phyloP scores from a whole-genome alignment of 495 filamentous ascomycete genomes.

The Trichoderma reesei region DNA sequence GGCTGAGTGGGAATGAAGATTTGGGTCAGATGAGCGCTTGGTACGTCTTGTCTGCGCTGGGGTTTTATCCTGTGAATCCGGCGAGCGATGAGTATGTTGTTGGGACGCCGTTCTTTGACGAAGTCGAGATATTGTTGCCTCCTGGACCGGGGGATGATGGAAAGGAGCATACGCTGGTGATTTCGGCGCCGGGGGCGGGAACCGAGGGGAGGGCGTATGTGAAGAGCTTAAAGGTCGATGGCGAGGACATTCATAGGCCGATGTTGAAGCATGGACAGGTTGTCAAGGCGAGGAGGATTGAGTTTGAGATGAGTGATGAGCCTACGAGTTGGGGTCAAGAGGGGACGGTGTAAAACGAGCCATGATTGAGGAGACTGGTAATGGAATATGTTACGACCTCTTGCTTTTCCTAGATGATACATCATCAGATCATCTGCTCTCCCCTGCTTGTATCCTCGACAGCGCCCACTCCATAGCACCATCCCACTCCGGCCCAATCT shows the following conservation, averaged over 20 bases:
- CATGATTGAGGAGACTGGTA: too few species aligned
- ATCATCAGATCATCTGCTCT: not conserved
- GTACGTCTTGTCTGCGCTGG: conserved; percentile 25
- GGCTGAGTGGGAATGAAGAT: conserved; percentile 24
- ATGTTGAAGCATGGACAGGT: conserved; percentile 20
- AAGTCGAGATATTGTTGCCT: conserved; percentile 16
- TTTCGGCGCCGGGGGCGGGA: conserved; percentile 13
- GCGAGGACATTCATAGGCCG: conserved; percentile 15
- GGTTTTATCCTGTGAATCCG: conserved; percentile 22
- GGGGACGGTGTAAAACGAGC: conserved; percentile 3
- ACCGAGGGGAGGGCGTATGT: conserved; percentile 19
- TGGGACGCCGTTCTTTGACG: conserved; percentile 25
- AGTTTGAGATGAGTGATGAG: conserved; percentile 22
- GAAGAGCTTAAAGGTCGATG: conserved; percentile 21
- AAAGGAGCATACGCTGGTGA: conserved; percentile 4
- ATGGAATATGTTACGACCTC: too few species aligned
- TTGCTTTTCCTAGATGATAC: too few species aligned
- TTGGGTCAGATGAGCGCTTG: conserved; percentile 28
- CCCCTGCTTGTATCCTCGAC: not conserved
- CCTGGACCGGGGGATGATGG: conserved; percentile 17
- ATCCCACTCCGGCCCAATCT: conserved; percentile 18
- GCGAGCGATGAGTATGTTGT: conserved; percentile 22
- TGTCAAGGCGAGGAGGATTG: conserved; percentile 18
- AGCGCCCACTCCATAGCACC: not conserved
- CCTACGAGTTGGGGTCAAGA: conserved; percentile 18